Base-by-base conservation (phyloP, 495 filamentous ascomycete species). In the Aspergillus heteromorphus region DNA sequence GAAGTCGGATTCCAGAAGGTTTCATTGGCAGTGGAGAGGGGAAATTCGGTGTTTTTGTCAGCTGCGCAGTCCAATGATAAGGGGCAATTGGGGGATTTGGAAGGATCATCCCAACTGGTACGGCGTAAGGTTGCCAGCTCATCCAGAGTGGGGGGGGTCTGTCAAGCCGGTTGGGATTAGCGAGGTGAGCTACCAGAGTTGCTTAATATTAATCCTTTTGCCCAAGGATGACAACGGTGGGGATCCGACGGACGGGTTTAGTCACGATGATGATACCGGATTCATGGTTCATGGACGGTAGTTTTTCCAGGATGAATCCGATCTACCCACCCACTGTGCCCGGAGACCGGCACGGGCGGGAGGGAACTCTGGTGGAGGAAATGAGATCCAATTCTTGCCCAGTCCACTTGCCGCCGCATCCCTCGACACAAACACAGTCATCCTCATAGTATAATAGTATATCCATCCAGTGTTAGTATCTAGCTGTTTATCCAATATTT, bases 121-220 rank as follows among this genome's bases (percentile, higher is more conserved):
- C n/a, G n/a, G n/a, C 40, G 38, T 20, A 56, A 49, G 25, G 29
- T 40, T 58, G 59, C 55, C 59, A 62, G 48, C 59, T 56, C 59
- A 62, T 51, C 53, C 30, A 47, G 42, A 49, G 58, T 57, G 23
- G 57, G 57, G 41, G 58, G 57, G 41, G 58, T 54, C 23, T 27
- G 36, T 43, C 53, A 55, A 29, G 6, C 31, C 34, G 34, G 34
- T 38, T 38, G 5, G 41, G 1, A 30, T 49, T 55, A 43, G 38
- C 18, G 29, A 49, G 21, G 49, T 20, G 27, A 53, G 45, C 29
- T 53, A 40, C 53, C 51, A 48, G 38, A 40, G 18, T 55, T 53
- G 40, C 56, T 54, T 40, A 45, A 29, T 40, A 23, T 25, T 36
- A 48, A 38, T 18, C 51, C 16, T 34, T n/a, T 21, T 41, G 43